phyloP scores from a whole-genome alignment of 345 rosid genomes.

The Streptanthus diversifolius region DNA sequence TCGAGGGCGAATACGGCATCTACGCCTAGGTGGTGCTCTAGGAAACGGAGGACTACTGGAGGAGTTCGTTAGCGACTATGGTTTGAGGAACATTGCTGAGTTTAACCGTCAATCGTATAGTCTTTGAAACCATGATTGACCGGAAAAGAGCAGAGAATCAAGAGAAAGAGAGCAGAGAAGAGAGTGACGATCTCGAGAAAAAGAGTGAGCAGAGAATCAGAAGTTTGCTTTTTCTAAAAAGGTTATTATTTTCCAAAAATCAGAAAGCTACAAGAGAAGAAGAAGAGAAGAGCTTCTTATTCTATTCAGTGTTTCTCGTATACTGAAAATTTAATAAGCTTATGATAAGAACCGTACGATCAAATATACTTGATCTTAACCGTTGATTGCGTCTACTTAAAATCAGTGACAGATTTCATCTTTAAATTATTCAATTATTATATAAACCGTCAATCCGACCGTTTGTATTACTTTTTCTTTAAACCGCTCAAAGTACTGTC shows the following conservation, averaged over 20 bases:
- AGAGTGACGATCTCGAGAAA: background rate
- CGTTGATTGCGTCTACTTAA: background rate
- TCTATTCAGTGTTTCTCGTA: background rate
- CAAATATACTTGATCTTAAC: background rate
- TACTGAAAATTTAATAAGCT: background rate
- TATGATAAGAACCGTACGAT: background rate
- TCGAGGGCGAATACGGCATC: slow-evolving; percentile 74
- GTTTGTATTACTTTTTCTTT: background rate
- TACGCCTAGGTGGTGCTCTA: slow-evolving; percentile 60
- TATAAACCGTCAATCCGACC: background rate
- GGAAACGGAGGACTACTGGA: slow-evolving; percentile 58
- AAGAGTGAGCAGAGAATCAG: slow-evolving; percentile 1
- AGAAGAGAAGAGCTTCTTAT: background rate
- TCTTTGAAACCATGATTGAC: slow-evolving; percentile 19
- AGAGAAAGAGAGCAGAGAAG: background rate
- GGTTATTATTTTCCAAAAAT: background rate
- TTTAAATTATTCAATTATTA: background rate
- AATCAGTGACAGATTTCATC: background rate
- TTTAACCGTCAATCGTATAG: slow-evolving; percentile 50
- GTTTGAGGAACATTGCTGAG: slow-evolving; percentile 63
- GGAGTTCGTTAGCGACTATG: slow-evolving; percentile 59
- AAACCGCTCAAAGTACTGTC: too few relatives aligned
- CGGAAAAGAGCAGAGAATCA: background rate
- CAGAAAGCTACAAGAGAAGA: background rate
- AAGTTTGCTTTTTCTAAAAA: background rate